Evolutionary conservation across 805 yeast species (phyloP).

Genomic region (Lipomyces sp.): DNA sequence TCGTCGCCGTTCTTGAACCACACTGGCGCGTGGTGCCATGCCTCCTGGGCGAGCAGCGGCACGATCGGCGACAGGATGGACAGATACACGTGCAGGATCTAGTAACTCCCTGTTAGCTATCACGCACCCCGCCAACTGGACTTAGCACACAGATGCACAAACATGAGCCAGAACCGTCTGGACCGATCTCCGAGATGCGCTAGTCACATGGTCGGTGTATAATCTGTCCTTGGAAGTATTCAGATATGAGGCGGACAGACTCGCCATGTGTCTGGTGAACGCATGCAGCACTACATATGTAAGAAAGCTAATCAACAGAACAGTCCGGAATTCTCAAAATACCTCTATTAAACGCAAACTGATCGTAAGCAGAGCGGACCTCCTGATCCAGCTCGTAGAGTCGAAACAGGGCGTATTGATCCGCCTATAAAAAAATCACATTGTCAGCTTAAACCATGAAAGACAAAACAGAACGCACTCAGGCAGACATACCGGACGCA

Average conservation of each 20-base stretch:
- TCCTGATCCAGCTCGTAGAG: slow-evolving; percentile 47
- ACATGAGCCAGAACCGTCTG: slow-evolving; percentile 58
- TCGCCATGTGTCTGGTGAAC: slow-evolving; percentile 65
- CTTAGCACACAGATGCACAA: too few species aligned
- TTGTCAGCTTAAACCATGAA: neutral
- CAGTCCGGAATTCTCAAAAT: neutral
- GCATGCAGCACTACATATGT: slow-evolving; percentile 52
- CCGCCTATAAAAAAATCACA: slow-evolving; percentile 43
- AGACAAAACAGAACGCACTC: neutral
- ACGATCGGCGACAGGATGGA: slow-evolving; percentile 72
- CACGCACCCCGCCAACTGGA: too few species aligned
- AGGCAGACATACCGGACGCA: slow-evolving; percentile 31
- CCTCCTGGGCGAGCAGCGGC: slow-evolving; percentile 85
- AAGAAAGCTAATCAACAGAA: neutral
- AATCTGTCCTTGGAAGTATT: slow-evolving; percentile 81
- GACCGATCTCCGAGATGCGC: slow-evolving; percentile 52
- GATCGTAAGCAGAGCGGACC: slow-evolving; percentile 48
- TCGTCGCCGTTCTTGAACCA: slow-evolving; percentile 29
- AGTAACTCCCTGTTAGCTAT: too few species aligned
- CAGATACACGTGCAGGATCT: slow-evolving; percentile 59
- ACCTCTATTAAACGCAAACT: slow-evolving; percentile 59
- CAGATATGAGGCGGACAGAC: slow-evolving; percentile 79
- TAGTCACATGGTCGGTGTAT: slow-evolving; percentile 59
- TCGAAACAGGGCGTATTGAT: slow-evolving; percentile 59
- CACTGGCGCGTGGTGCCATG: slow-evolving; percentile 60